Evolutionary conservation across 2,329 filamentous ascomycete genomes (phyloP), one percentile per base, ranked within the genome.

Genomic region (Colletotrichum nymphaeae): DNA sequence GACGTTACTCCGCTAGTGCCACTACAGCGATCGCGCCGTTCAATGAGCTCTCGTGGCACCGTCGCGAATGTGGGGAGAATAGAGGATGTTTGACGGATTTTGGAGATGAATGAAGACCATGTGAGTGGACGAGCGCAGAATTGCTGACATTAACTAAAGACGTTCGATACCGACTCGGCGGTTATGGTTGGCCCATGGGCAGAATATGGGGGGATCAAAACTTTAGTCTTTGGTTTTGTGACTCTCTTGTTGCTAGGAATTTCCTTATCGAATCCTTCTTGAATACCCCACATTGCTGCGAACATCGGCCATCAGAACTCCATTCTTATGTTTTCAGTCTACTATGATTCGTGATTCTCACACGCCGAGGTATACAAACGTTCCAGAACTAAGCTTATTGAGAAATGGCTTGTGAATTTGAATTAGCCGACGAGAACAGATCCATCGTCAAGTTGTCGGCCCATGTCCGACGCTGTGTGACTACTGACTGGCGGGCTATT

Each of bases 191-290:
- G 69, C 37, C 28, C 3, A n/a, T 52, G 32, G 49, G 16, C 16
- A 16, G 19, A 64, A 35, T 22, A n/a, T n/a, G 30, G 49, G n/a
- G 19, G 32, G 2, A 59, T 12, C 37, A 66, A 55, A 42, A 22
- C 53, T n/a, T 62, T 49, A 11, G 19, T 49, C 8, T 49, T 22
- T 49, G 8, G 2, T 35, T 35, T 35, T 35, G 11, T 35, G 32
- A 22, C 42, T 49, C 3, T 46, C 42, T n/a, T 49, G 16, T 22
- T n/a, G 19, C 46, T 64, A 8, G 19, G 35, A 28, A 55, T 12
- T 28, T 68, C 49, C 56, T 71, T 69, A 68, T 72, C 49, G 35
- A 30, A 63, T 56, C 46, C 46, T 57, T 53, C 42, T 11, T 46
- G 14, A 42, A 16, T 42, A 30, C 69, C 59, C 64, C 64, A 63